Evolutionary conservation across 345 rosid genomes (phyloP).

Genomic region (Pugionium dolabratum): DNA sequence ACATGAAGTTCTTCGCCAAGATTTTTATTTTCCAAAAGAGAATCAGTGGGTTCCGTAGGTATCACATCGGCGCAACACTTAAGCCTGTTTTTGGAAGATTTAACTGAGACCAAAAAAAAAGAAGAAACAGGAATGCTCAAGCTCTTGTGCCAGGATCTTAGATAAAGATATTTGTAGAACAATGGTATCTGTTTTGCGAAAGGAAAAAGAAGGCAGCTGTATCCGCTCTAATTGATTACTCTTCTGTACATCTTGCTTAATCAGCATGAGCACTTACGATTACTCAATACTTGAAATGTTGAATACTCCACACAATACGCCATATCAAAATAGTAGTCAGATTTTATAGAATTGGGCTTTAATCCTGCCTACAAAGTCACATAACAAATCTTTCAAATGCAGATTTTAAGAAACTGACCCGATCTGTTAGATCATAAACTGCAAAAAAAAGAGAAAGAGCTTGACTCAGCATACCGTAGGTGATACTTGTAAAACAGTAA

Average conservation of each 20-base stretch:
- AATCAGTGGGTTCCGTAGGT: conserved; percentile 33
- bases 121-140: conserved; percentile 19
- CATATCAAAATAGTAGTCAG: conserved; percentile 86
- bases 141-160: conserved; percentile 23
- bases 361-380: conserved; percentile 55
- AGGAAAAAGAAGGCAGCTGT: conserved; percentile 6
- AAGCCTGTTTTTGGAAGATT: conserved; percentile 37
- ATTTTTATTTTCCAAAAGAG: conserved; percentile 32
- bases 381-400: conserved; percentile 15
- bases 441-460: conserved; percentile 15
- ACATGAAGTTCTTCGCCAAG: conserved; percentile 51
- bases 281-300: conserved; percentile 61
- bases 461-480: conserved; percentile 55
- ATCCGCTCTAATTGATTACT: not conserved
- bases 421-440: conserved; percentile 11
- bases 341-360: conserved; percentile 44
- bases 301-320: conserved; percentile 91
- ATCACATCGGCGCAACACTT: conserved; percentile 31
- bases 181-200: conserved; percentile 10
- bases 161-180: conserved; percentile 14
- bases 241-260: conserved; percentile 18
- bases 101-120: conserved; percentile 42
- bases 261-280: conserved; percentile 49
- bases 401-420: conserved; percentile 4
- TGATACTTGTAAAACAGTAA: conserved; percentile 51